Conservation (phyloP, 2,329 filamentous ascomycete genomes). For the Pseudogymnoascus sp. region DNA sequence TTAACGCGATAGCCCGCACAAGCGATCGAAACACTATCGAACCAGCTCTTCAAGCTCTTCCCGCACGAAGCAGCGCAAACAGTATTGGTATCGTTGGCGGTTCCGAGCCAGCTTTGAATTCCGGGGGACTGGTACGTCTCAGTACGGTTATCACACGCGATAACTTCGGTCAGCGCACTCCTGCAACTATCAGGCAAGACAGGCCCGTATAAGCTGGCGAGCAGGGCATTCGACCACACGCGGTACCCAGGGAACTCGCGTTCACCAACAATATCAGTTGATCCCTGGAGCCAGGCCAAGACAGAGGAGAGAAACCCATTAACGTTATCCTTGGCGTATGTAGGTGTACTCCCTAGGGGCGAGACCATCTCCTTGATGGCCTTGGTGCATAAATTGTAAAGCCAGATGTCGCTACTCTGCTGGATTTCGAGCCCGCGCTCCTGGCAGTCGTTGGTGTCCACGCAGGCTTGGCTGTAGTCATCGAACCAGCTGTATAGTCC, state of each 20-base stretch:
- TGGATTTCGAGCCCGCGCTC: background rate
- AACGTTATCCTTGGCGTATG: too few species aligned
- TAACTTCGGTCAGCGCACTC: background rate
- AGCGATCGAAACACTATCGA: background rate
- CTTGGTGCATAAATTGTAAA: too few species aligned
- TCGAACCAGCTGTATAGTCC: slow-evolving; percentile 27
- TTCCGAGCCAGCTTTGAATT: background rate
- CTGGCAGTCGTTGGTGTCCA: background rate
- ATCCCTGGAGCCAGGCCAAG: too few species aligned
- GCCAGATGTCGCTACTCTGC: too few species aligned
- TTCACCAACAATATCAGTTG: too few species aligned
- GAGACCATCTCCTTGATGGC: too few species aligned
- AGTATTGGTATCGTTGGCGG: background rate
- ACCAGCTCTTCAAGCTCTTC: background rate
- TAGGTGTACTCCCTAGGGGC: too few species aligned
- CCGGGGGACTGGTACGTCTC: background rate
- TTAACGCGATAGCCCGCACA: background rate
- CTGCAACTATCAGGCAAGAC: background rate
- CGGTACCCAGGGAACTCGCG: too few species aligned
- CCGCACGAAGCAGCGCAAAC: background rate
- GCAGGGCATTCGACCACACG: too few species aligned
- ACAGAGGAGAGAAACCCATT: too few species aligned
- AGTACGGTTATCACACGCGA: background rate
- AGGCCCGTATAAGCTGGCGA: too few species aligned
- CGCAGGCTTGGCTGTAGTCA: slow-evolving; percentile 22